phyloP scores from a whole-genome alignment of 1,284 basidiomycete species.

The Leccinum cinnamomeum region DNA sequence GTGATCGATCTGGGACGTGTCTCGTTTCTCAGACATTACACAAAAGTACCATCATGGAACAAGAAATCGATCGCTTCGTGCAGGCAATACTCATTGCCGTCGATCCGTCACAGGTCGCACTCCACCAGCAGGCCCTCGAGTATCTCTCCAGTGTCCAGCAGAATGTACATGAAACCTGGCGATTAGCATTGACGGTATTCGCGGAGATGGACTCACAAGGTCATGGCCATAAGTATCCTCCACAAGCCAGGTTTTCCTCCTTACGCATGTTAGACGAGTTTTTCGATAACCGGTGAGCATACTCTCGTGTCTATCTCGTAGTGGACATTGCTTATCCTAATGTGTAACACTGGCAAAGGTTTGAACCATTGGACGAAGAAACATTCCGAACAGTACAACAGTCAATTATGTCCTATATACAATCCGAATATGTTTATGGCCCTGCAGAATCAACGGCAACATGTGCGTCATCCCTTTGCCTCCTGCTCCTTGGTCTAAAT shows the following conservation, averaged over 20 bases:
- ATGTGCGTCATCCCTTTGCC: slow-evolving; percentile 51
- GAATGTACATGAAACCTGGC: slow-evolving; percentile 77
- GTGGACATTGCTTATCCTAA: slow-evolving; percentile 8
- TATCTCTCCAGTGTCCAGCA: slow-evolving; percentile 79
- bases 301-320: slow-evolving; percentile 1
- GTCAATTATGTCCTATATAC: slow-evolving; percentile 71
- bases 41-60: slow-evolving; percentile 51
- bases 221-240: slow-evolving; percentile 57
- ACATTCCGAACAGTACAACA: slow-evolving; percentile 70
- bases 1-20: slow-evolving; percentile 20
- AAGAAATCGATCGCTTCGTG: slow-evolving; percentile 72
- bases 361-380: slow-evolving; percentile 67
- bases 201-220: slow-evolving; percentile 60
- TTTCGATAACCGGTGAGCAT: slow-evolving; percentile 76
- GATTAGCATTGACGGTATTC: slow-evolving; percentile 73
- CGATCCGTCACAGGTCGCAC: slow-evolving; percentile 64
- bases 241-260: slow-evolving; percentile 82
- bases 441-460: slow-evolving; percentile 69
- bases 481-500: slow-evolving; percentile 7
- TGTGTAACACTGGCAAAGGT: slow-evolving; percentile 41
- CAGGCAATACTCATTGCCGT: slow-evolving; percentile 84
- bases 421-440: slow-evolving; percentile 77
- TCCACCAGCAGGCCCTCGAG: slow-evolving; percentile 79
- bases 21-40: slow-evolving; percentile 10
- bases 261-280: slow-evolving; percentile 85